Percentiles rank a stretch among this genome's conserved stretches.
Evolutionary conservation across 2,329 filamentous ascomycete genomes (phyloP).

Genomic region (Aspergillus glaucus): DNA sequence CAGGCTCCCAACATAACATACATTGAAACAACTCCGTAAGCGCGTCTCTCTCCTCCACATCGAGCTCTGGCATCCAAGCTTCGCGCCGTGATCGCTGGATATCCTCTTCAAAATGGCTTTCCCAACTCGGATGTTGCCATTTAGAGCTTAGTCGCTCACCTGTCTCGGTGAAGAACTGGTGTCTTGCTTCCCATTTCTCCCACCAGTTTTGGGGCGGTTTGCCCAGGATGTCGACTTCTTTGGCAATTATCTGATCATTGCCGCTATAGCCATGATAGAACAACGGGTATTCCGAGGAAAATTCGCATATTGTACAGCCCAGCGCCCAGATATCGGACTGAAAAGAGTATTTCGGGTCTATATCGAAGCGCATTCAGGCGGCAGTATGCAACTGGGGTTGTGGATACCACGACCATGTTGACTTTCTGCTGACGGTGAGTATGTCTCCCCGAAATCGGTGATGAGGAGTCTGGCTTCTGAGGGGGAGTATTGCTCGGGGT

Average conservation of each 20-base stretch:
- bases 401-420: constrained; percentile 18
- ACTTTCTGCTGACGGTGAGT: constrained; percentile 11
- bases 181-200: constrained; percentile 9
- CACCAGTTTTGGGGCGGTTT: constrained; percentile 15
- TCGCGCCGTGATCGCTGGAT: constrained; percentile 13
- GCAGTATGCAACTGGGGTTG: constrained; percentile 10
- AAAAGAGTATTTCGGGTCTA: constrained; percentile 12
- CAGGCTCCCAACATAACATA: constrained; percentile 25
- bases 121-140: too few relatives aligned
- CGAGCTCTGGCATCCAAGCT: constrained; percentile 8
- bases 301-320: constrained; percentile 21
- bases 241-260: constrained; percentile 8
- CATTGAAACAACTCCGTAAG: constrained; percentile 25
- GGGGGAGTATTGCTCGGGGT: constrained; percentile 20
- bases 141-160: too few relatives aligned
- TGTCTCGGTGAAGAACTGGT: too few relatives aligned
- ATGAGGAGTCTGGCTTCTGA: constrained; percentile 25
- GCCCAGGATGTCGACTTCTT: constrained; percentile 12
- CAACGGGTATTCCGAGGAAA: constrained; percentile 18
- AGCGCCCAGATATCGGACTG: constrained; percentile 24
- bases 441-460: constrained; percentile 23
- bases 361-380: constrained; percentile 14
- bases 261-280: constrained; percentile 6
- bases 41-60: constrained; percentile 16
- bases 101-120: constrained; percentile 8